Evolutionary conservation across 768 basidiomycete species (phyloP).

Genomic region (Cubamyces lactineus): DNA sequence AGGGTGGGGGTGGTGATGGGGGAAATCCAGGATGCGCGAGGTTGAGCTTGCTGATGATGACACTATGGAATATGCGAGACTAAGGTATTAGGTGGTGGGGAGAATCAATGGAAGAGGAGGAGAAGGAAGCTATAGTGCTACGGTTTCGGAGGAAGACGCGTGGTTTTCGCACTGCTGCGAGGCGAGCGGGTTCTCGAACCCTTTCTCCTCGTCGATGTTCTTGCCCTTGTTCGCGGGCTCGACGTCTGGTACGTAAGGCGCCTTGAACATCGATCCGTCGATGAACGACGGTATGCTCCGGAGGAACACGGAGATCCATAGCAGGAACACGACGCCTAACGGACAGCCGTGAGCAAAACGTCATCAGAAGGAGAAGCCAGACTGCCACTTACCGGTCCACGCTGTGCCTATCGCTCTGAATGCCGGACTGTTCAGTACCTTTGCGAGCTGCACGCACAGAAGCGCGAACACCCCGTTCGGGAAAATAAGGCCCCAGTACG

Average conservation of each 20-base stretch:
- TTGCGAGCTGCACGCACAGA: constrained; percentile 52
- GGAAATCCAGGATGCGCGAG: not conserved
- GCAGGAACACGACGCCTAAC: constrained; percentile 43
- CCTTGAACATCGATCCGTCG: constrained; percentile 51
- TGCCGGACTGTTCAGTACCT: constrained; percentile 50
- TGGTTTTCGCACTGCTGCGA: not conserved
- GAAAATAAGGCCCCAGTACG: constrained; percentile 61
- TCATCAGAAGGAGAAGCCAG: not conserved
- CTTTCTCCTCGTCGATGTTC: constrained; percentile 19
- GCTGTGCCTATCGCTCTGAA: constrained; percentile 57
- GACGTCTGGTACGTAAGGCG: constrained; percentile 43
- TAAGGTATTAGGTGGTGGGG: not conserved
- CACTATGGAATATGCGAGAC: no score
- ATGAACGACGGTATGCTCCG: constrained; percentile 49
- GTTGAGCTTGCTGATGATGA: no score
- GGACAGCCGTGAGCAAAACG: not conserved
- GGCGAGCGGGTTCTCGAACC: not conserved
- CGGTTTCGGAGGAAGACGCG: constrained; percentile 9
- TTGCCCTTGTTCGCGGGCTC: not conserved
- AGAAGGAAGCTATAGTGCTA: constrained; percentile 8
- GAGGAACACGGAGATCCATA: constrained; percentile 47
- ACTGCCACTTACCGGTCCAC: constrained; percentile 48
- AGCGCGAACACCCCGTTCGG: constrained; percentile 57
- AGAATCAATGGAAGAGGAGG: not conserved
- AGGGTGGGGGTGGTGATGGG: not conserved